Conservation (phyloP, 371 early-diverging fungal genomes). For the Mortierella sp. region DNA sequence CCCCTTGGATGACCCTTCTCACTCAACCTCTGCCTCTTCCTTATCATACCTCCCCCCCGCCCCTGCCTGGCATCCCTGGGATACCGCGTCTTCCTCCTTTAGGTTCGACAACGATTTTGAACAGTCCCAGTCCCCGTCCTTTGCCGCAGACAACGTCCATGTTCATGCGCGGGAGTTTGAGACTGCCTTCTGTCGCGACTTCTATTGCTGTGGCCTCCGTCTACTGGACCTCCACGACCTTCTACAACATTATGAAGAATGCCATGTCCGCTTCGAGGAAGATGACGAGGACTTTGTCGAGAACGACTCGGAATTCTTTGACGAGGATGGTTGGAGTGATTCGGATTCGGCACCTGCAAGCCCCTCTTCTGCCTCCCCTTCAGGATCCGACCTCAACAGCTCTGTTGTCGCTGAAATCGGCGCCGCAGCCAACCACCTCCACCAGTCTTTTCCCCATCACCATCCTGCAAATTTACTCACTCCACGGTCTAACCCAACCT, state of each 20-base stretch:
- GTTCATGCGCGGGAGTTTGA: constrained; percentile 77
- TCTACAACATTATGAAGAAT: constrained; percentile 93
- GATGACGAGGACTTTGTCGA: constrained; percentile 67
- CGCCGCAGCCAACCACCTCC: constrained; percentile 88
- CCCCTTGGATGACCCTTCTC: background rate
- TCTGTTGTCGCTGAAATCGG: constrained; percentile 75
- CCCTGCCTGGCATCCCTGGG: constrained; percentile 14
- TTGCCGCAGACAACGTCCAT: constrained; percentile 24
- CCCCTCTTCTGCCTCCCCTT: constrained; percentile 25
- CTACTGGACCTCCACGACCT: constrained; percentile 90
- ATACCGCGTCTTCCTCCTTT: background rate
- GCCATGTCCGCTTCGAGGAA: constrained; percentile 89
- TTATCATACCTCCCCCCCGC: background rate
- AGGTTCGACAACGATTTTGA: constrained; percentile 37
- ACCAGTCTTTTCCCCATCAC: constrained; percentile 78
- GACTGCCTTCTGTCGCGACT: constrained; percentile 90
- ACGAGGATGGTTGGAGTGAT: constrained; percentile 47
- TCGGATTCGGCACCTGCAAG: constrained; percentile 33
- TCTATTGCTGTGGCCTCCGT: constrained; percentile 88
- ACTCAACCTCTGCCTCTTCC: background rate
- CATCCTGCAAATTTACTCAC: constrained; percentile 15
- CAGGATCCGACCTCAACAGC: constrained; percentile 39
- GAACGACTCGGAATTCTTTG: constrained; percentile 83
- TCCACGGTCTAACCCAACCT: constrained; percentile 5
- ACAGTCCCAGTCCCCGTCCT: constrained; percentile 13